phyloP scores from a whole-genome alignment of 495 filamentous ascomycete species.

The Penicillium subrubescens region DNA sequence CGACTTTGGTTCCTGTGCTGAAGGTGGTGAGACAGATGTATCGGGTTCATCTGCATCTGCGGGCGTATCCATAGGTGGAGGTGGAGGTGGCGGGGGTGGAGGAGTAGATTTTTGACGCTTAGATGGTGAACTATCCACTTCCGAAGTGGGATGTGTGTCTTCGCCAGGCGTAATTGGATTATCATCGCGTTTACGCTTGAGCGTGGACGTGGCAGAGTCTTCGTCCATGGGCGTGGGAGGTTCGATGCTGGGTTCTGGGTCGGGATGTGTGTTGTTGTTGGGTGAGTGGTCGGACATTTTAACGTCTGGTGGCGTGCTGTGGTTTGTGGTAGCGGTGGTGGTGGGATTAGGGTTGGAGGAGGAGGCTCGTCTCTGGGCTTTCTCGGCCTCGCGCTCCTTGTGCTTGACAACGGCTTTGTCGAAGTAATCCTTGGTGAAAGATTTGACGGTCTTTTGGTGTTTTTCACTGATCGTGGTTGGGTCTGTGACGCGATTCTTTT shows the following conservation, averaged over 20 bases:
- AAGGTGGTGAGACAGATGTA: slow-evolving; percentile 19
- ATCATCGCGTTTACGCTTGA: slow-evolving; percentile 28
- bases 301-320: slow-evolving; percentile 37
- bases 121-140: slow-evolving; percentile 32
- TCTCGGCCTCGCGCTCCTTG: slow-evolving; percentile 65
- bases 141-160: slow-evolving; percentile 45
- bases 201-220: slow-evolving; percentile 16
- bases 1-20: slow-evolving; percentile 27
- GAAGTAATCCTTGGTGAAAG: slow-evolving; percentile 79
- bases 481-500: slow-evolving; percentile 78
- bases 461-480: slow-evolving; percentile 78
- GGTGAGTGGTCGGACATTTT: slow-evolving; percentile 62
- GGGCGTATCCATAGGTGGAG: slow-evolving; percentile 23
- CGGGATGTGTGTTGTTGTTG: slow-evolving; percentile 6
- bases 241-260: slow-evolving; percentile 6
- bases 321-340: slow-evolving; percentile 26
- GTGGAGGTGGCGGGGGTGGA: slow-evolving; percentile 37
- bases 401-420: slow-evolving; percentile 81
- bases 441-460: slow-evolving; percentile 79
- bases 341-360: neutral
- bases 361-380: slow-evolving; percentile 48
- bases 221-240: slow-evolving; percentile 32
- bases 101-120: slow-evolving; percentile 47
- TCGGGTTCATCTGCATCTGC: slow-evolving; percentile 29
- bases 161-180: slow-evolving; percentile 61